These are phyloP conservation scores for Catenaria anguillulae DNA, from an alignment of 371 early-diverging fungal species.

Conservation along the genomic window DNA sequence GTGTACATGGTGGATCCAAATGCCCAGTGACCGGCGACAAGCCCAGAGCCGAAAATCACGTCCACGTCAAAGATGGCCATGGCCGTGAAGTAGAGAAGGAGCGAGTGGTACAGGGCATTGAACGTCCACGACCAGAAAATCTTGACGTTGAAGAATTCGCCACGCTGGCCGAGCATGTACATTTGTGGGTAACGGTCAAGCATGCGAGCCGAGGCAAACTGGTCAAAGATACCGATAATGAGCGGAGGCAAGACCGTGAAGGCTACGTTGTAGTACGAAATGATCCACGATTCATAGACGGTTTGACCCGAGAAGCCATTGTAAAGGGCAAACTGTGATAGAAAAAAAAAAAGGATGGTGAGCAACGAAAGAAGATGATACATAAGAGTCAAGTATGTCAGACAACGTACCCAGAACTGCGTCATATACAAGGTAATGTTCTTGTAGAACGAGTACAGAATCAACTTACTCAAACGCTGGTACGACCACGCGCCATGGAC, in stretches of 20 bases:
- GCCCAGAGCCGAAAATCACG: constrained; percentile 44
- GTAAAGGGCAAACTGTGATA: constrained; percentile 65
- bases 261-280: constrained; percentile 75
- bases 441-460: constrained; percentile 86
- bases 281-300: constrained; percentile 86
- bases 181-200: constrained; percentile 91
- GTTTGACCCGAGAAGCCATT: constrained; percentile 85
- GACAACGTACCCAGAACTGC: constrained; percentile 84
- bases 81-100: constrained; percentile 47
- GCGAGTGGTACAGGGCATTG: constrained; percentile 88
- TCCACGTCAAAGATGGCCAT: constrained; percentile 43
- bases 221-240: constrained; percentile 84
- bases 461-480: constrained; percentile 69
- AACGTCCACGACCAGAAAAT: constrained; percentile 88
- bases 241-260: constrained; percentile 81
- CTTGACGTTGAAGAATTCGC: constrained; percentile 79
- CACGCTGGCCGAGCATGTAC: constrained; percentile 81
- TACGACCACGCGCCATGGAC: constrained; percentile 93
- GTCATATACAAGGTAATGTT: constrained; percentile 91
- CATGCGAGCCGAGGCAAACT: constrained; percentile 78
- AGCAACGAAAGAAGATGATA: no score
- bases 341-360: constrained; percentile 15
- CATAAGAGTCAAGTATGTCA: constrained; percentile 23
- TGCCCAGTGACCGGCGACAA: constrained; percentile 58
- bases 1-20: constrained; percentile 64